Evolutionary conservation across 805 yeast species (phyloP), one percentile per base, ranked within the genome.

Genomic region (Candida broadrunensis): DNA sequence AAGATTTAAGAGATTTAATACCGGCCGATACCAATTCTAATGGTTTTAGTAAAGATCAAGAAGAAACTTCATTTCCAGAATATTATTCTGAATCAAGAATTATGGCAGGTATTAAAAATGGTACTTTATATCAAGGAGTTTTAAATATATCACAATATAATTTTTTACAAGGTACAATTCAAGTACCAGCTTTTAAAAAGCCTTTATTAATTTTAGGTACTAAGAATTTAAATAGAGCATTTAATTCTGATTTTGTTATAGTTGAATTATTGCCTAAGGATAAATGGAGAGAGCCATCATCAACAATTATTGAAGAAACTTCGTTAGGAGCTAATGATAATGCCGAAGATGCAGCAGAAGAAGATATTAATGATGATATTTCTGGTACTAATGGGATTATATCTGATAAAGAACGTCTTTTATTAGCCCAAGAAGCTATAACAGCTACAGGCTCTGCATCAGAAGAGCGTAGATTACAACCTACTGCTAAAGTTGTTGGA

Each of bases 401-500:
- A 15, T 72, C 85, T 5, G 91, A 84, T 52, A 74, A 75, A 49
- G 96, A 85, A 52, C 76, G 96, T 44, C 72, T 80, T 41, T 54
- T 82, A 15, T 70, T 90, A 35, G 84, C 88, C 0, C 85, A 84
- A 48, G 91, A 88, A 47, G 97, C 97, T 0, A 70, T 78, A 24
- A 61, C 50, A 37, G 84, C 83, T 2, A 85, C 81, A 26, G 85
- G 79, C 31, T 51, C 64, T 2, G 50, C 54, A 8, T 61, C 58
- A 11, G 72, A 66, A 3, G 63, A 60, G 35, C 60, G 59, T 36
- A 76, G 76, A 47, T 60, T 83, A 17, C 89, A 85, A 56, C 99
- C 98, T n/a, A 91, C 99, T 0, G 98, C 95, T 2, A 79, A 80
- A 50, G 85, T 93, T 26, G 97, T 93, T 11, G 95, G 96, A 21